Base-by-base conservation (phyloP, 441 rosid species). In the Jatropha multifida region DNA sequence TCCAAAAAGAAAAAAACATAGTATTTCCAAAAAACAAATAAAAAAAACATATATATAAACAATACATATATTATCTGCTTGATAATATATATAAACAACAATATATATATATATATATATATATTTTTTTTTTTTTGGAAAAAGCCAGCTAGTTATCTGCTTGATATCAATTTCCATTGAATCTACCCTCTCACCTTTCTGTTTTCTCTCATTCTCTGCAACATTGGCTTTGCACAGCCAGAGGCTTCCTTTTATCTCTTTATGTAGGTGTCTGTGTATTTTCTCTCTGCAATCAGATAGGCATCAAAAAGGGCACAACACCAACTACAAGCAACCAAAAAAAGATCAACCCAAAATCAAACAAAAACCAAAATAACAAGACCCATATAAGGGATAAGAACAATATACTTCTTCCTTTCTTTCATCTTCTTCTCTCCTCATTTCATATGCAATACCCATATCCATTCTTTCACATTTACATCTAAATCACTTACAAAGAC, bases 241-340 rank as follows among this genome's bases (percentile, higher is more conserved):
- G 10, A 59, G 14, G 14, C 63, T 59, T 59, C 37, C 32, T 8
- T 59, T 20, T 23, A 14, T 32, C 38, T 63, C 27, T 32, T n/a
- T 18, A 4, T n/a, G 12, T 13, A 18, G 2, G 17, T 18, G 3
- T 59, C 46, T 42, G 6, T 42, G 7, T 42, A 42, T 23, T 48
- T 23, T 54, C 40, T 59, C 37, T 60, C 3, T 37, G 2, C 7
- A 44, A 48, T 64, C 54, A 51, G 48, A 73, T 73, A 8, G 61
- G 59, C 44, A 48, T 37, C 17, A 8, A 27, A 62, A 10, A 49
- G 68, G 51, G 60, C 74, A 71, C 74, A 62, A n/a, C n/a, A 48
- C 76, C 66, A 62, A 44, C 51, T 51, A 23, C 48, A 64, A 63
- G 63, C 69, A 37, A 73, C 60, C 6, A 17, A 52, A 52, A 48